phyloP scores from a whole-genome alignment of 805 yeast genomes.

The Ogataea degrootiae region DNA sequence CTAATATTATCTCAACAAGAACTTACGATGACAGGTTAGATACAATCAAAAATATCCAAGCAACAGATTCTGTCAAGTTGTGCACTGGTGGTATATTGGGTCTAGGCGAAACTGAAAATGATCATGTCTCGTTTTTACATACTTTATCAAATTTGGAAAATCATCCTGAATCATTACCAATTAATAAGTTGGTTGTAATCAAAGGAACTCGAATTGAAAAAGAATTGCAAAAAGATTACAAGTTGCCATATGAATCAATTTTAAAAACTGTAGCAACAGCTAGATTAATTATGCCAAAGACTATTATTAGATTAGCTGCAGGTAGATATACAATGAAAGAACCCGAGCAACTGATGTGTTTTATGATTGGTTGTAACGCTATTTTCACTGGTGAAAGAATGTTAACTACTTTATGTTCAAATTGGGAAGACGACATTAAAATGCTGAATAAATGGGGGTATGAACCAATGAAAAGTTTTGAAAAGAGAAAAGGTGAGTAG shows the following conservation, averaged over 20 bases:
- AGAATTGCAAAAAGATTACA: constrained; percentile 41
- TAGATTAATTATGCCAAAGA: constrained; percentile 64
- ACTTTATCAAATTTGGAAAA: constrained; percentile 61
- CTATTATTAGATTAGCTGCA: constrained; percentile 72
- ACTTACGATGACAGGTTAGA: constrained; percentile 64
- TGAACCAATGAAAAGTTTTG: constrained; percentile 4
- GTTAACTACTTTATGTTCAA: constrained; percentile 79
- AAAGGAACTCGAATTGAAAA: constrained; percentile 73
- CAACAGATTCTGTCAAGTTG: constrained; percentile 54
- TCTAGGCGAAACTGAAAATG: constrained; percentile 68
- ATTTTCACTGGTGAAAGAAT: constrained; percentile 77
- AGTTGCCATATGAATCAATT: constrained; percentile 55
- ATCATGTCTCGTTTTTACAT: constrained; percentile 62
- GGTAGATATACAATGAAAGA: constrained; percentile 81
- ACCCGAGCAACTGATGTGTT: constrained; percentile 67
- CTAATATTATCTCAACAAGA: constrained; percentile 67
- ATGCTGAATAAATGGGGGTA: constrained; percentile 68
- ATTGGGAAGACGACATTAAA: constrained; percentile 75
- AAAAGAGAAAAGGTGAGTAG: background rate
- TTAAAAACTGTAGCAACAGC: constrained; percentile 74
- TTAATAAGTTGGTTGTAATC: constrained; percentile 71
- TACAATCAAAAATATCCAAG: constrained; percentile 60
- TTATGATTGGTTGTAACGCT: constrained; percentile 75
- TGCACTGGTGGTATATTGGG: constrained; percentile 83
- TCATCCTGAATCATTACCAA: constrained; percentile 84